Conservation (phyloP, 1,284 basidiomycete species). For the Irpex sp. region DNA sequence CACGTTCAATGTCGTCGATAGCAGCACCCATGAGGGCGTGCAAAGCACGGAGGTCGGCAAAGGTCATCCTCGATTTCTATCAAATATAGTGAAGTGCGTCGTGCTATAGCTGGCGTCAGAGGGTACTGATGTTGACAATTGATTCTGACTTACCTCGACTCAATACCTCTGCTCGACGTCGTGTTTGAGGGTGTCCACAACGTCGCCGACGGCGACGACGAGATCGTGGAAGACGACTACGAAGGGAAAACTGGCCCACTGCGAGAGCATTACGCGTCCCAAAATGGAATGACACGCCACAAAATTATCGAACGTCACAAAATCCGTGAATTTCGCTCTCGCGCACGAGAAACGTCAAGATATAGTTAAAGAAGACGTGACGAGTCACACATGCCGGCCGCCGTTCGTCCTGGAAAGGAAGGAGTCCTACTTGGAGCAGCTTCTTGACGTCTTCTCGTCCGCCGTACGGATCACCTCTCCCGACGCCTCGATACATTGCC, state of each 20-base stretch:
- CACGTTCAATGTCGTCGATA: conserved; percentile 60
- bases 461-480: not conserved
- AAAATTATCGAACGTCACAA: not conserved
- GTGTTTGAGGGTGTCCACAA: not conserved
- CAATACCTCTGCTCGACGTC: not conserved
- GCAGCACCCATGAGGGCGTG: conserved; percentile 65
- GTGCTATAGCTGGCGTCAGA: not conserved
- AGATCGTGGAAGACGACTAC: not conserved
- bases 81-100: not conserved
- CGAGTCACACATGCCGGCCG: not conserved
- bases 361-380: not conserved
- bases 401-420: not conserved
- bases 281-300: not conserved
- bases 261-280: not conserved
- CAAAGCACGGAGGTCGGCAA: conserved; percentile 58
- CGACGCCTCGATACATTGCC: not conserved
- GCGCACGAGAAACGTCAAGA: not conserved
- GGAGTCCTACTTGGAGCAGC: not conserved
- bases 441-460: not conserved
- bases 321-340: not conserved
- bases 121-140: not conserved
- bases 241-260: no score
- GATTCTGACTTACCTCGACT: not conserved
- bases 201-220: not conserved
- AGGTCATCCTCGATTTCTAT: conserved; percentile 38